These are phyloP conservation scores for Whalleya microplaca DNA, from an alignment of 2,329 filamentous ascomycete genomes.

Conservation along the genomic window DNA sequence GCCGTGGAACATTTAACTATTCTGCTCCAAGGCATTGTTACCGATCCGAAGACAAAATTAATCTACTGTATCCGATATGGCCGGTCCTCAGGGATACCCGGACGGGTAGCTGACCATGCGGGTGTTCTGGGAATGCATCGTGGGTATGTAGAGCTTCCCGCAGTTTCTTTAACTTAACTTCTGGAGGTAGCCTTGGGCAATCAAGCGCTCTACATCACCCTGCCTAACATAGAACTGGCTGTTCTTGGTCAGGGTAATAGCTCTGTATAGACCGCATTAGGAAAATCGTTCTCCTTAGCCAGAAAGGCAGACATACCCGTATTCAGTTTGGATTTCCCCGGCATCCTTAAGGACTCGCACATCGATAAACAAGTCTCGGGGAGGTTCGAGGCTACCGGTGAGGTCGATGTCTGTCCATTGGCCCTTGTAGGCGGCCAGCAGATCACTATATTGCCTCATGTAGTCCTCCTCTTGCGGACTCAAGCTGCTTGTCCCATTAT, in stretches of 20 bases:
- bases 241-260: slow-evolving; percentile 96
- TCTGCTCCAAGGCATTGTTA: slow-evolving; percentile 9
- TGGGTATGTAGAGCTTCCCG: slow-evolving; percentile 1
- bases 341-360: slow-evolving; percentile 95
- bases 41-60: background rate
- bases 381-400: slow-evolving; percentile 90
- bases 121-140: background rate
- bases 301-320: slow-evolving; percentile 67
- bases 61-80: background rate
- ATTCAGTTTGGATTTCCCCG: slow-evolving; percentile 98
- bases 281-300: slow-evolving; percentile 7
- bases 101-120: background rate
- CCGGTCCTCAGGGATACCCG: background rate
- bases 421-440: slow-evolving; percentile 95
- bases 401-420: slow-evolving; percentile 98
- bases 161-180: slow-evolving; percentile 69
- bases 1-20: slow-evolving; percentile 8
- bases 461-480: slow-evolving; percentile 98
- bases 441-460: slow-evolving; percentile 85
- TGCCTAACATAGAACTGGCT: slow-evolving; percentile 97
- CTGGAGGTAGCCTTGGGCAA: slow-evolving; percentile 92
- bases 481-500: slow-evolving; percentile 70
- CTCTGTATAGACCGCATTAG: slow-evolving; percentile 54
- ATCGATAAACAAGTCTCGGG: slow-evolving; percentile 95
- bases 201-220: slow-evolving; percentile 91